Evolutionary conservation across 2,329 filamentous ascomycete genomes (phyloP), one percentile per base, ranked within the genome.

Genomic region (Ophiostoma sp.): DNA sequence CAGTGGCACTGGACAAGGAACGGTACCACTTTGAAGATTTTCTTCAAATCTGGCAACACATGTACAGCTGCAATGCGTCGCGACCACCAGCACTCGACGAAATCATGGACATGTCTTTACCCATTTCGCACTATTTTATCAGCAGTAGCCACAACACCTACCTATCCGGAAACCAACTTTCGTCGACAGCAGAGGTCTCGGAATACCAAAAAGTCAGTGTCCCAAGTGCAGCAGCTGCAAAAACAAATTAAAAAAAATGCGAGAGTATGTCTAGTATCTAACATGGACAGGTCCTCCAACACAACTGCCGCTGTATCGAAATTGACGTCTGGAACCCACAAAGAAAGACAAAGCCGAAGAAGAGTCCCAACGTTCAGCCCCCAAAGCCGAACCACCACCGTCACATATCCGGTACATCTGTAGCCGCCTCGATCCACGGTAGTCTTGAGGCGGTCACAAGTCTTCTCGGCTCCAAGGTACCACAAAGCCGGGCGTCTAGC

Each of bases 71-170:
- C 76, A 77, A 82, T 41, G 84, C 84, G 4, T 74, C 80, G 27
- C 79, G 76, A 73, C 67, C 68, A 15, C 48, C 48, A 0, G 81
- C 83, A n/a, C 17, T 52, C 8, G 71, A 79, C 31, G 75, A 80
- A 39, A 76, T 80, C 73, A 83, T 86, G 71, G 89, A 93, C 76
- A 77, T 88, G 41, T 85, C 85, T 0, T 86, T 85, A 68, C 91
- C 92, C 4, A 84, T 96, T 71, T 92, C 90, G 66, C 93, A 96
- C 77, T 97, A 97, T 81, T 97, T 93, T 79, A 94, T 97, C 78
- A 96, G 90, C 73, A 96, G 92, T 74, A 97, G 93, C 77, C 94
- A 97, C 82, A 97, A 97, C 78, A 97, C 94, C 0, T 97, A 97
- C 78, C 83, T 97, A 60, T 89, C 89, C 1, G 94, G 94, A 1